phyloP scores from a whole-genome alignment of 169 alveolate species.

The Plasmodium blacklocki region DNA sequence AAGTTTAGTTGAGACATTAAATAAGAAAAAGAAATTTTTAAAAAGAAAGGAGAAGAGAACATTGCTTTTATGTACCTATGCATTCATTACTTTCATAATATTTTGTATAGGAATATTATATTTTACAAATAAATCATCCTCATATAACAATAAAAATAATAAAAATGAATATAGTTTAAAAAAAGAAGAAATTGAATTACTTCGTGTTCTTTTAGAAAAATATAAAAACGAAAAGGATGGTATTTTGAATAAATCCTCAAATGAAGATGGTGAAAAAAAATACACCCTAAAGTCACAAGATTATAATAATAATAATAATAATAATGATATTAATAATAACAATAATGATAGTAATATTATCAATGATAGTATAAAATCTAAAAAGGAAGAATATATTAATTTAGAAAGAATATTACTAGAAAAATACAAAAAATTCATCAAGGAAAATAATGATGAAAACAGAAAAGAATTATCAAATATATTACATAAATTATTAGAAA shows the following conservation, averaged over 20 bases:
- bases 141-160: background rate
- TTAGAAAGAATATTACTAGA: slow-evolving; percentile 26
- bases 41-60: slow-evolving; percentile 28
- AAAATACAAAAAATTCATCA: background rate
- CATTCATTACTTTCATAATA: slow-evolving; percentile 21
- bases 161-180: slow-evolving; percentile 1
- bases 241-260: background rate
- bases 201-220: slow-evolving; percentile 14
- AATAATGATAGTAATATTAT: background rate
- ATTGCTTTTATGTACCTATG: slow-evolving; percentile 16
- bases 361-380: background rate
- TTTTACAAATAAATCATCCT: background rate
- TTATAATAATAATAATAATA: too few species aligned
- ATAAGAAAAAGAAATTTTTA: slow-evolving; percentile 10
- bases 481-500: slow-evolving; percentile 22
- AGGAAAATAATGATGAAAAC: background rate
- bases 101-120: slow-evolving; percentile 10
- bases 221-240: slow-evolving; percentile 10
- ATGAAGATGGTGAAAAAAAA: background rate
- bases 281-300: too few species aligned
- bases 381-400: background rate
- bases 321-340: too few species aligned
- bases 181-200: slow-evolving; percentile 28
- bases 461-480: slow-evolving; percentile 18
- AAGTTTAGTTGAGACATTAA: slow-evolving; percentile 3